Conservation (phyloP, 1,284 basidiomycete genomes). For the Abortiporus biennis region DNA sequence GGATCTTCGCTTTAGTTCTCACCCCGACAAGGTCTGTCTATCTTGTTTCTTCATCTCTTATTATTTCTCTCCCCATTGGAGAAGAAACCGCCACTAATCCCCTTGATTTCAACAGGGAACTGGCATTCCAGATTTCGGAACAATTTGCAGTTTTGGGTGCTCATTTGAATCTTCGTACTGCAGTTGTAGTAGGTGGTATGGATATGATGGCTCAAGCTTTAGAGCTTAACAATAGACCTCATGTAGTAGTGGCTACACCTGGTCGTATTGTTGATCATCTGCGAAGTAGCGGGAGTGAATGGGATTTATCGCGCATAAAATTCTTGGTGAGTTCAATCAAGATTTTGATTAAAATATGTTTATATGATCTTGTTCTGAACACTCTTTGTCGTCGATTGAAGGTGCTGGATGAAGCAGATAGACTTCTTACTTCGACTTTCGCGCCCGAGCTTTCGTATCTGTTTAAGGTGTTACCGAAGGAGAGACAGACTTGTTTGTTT, state of each 20-base stretch:
- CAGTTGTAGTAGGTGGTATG: conserved; percentile 95
- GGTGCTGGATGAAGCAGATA: conserved; percentile 96
- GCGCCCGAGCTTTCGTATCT: conserved; percentile 80
- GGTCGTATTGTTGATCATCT: conserved; percentile 93
- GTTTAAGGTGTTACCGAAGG: conserved; percentile 74
- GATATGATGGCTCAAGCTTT: conserved; percentile 96
- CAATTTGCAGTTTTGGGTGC: conserved; percentile 92
- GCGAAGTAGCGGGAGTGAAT: conserved; percentile 72
- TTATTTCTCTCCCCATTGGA: no score
- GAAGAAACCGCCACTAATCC: background rate
- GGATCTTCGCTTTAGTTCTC: conserved; percentile 88
- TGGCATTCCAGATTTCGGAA: conserved; percentile 95
- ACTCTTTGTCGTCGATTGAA: conserved; percentile 22
- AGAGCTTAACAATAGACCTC: conserved; percentile 82
- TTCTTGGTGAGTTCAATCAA: conserved; percentile 72
- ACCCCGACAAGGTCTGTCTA: conserved; percentile 84
- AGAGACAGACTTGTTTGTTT: conserved; percentile 94
- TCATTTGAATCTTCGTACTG: conserved; percentile 75
- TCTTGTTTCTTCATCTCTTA: background rate
- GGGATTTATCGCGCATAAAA: conserved; percentile 81
- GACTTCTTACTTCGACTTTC: conserved; percentile 88
- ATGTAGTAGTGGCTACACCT: conserved; percentile 94
- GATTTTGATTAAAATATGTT: no score
- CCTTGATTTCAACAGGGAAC: conserved; percentile 73
- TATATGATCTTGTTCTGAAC: background rate